phyloP scores from a whole-genome alignment of 768 basidiomycete species.

The Hortiboletus campestris region DNA sequence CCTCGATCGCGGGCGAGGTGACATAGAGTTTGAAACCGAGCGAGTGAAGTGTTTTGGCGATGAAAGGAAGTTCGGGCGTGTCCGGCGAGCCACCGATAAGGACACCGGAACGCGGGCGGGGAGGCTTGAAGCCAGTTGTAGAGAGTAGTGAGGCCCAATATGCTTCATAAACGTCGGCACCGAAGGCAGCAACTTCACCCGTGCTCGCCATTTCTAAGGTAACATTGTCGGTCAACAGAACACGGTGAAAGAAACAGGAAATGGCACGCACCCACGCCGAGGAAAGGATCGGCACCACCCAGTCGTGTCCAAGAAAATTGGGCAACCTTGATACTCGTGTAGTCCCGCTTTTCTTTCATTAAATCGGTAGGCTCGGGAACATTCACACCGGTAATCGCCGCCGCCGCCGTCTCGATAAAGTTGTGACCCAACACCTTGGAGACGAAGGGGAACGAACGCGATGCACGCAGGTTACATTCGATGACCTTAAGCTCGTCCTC shows the following conservation, averaged over 20 bases:
- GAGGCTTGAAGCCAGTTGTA: slow-evolving; percentile 94
- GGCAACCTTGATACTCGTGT: slow-evolving; percentile 94
- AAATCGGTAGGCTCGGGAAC: slow-evolving; percentile 91
- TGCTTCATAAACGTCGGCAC: slow-evolving; percentile 89
- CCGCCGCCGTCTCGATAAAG: slow-evolving; percentile 92
- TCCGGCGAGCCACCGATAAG: slow-evolving; percentile 89
- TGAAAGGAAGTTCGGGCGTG: slow-evolving; percentile 80
- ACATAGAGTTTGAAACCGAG: slow-evolving; percentile 97
- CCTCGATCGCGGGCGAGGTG: slow-evolving; percentile 75
- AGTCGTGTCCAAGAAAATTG: slow-evolving; percentile 98
- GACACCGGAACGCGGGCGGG: slow-evolving; percentile 79
- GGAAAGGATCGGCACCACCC: slow-evolving; percentile 94
- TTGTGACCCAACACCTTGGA: slow-evolving; percentile 97
- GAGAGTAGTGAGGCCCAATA: slow-evolving; percentile 95
- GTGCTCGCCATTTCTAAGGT: slow-evolving; percentile 92
- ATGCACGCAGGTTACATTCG: slow-evolving; percentile 97
- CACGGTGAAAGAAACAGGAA: neutral
- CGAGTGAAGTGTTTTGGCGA: slow-evolving; percentile 77
- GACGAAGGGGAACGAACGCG: slow-evolving; percentile 98
- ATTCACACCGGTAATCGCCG: slow-evolving; percentile 79
- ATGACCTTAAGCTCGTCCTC: slow-evolving; percentile 89
- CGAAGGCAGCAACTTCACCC: slow-evolving; percentile 96
- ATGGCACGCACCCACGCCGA: slow-evolving; percentile 79
- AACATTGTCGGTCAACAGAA: neutral
- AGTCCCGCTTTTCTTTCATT: slow-evolving; percentile 87